A percentile compares a stretch with the other conserved stretches of the same genome.
phyloP scores from a whole-genome alignment of 371 early-diverging fungal species.

The Lichtheimia ornata region DNA sequence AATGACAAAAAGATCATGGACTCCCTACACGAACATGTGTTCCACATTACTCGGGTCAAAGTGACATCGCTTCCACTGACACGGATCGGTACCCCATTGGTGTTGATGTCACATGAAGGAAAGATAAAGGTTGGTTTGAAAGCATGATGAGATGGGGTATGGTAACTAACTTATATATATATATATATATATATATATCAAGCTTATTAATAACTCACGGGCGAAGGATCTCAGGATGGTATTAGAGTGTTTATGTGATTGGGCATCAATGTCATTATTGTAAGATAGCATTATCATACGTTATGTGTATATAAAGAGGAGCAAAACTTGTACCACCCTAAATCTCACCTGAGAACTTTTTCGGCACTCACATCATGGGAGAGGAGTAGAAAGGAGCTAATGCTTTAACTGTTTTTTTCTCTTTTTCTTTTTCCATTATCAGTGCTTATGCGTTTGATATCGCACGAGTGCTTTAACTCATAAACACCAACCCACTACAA shows the following conservation, averaged over 20 bases:
- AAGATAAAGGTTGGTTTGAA: background rate
- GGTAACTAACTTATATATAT: too few relatives aligned
- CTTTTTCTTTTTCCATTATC: background rate
- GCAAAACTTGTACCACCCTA: background rate
- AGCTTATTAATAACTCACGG: background rate
- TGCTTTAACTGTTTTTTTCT: background rate
- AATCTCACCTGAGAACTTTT: slow-evolving; percentile 3
- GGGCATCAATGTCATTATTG: too few relatives aligned
- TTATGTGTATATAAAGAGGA: background rate
- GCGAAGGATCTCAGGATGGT: background rate
- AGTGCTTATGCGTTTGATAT: background rate
- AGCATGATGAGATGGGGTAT: background rate
- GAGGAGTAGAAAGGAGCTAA: slow-evolving; percentile 1
- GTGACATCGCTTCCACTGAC: background rate
- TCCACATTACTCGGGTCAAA: background rate
- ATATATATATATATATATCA: too few relatives aligned
- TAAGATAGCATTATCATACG: too few relatives aligned
- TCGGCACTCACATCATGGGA: background rate
- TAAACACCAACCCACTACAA: background rate
- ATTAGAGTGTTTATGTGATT: background rate
- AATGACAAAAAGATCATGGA: background rate
- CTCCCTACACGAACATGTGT: background rate
- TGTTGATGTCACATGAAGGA: slow-evolving; percentile 1
- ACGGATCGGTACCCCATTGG: background rate
- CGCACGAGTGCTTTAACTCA: background rate